Conservation (phyloP, 805 yeast genomes). For the Pichia paraexigua region DNA sequence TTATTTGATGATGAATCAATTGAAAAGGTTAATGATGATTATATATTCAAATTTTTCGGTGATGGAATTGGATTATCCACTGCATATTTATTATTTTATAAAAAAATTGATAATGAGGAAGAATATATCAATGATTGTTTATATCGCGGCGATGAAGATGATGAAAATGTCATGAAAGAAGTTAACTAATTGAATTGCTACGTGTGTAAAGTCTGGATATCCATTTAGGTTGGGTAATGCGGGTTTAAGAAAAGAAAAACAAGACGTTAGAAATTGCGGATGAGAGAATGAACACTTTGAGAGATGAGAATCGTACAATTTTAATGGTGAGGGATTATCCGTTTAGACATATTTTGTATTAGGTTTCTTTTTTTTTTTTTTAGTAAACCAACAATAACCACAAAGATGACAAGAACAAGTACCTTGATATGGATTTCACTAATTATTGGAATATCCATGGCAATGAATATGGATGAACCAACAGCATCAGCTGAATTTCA, state of each 20-base stretch:
- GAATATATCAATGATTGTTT: constrained; percentile 23
- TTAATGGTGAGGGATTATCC: too few relatives aligned
- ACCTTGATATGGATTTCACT: not conserved
- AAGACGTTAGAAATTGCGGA: too few relatives aligned
- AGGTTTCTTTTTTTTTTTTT: too few relatives aligned
- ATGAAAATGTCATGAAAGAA: constrained; percentile 9
- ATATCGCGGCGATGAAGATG: constrained; percentile 24
- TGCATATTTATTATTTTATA: constrained; percentile 84
- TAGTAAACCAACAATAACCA: too few relatives aligned
- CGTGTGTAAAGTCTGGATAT: too few relatives aligned
- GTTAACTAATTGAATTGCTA: too few relatives aligned
- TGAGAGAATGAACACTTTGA: too few relatives aligned
- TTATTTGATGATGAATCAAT: constrained; percentile 94
- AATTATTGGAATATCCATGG: not conserved
- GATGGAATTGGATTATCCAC: constrained; percentile 83
- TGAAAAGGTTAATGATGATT: constrained; percentile 75
- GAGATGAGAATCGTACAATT: too few relatives aligned
- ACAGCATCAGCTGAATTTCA: constrained; percentile 13
- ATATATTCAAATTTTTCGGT: constrained; percentile 81
- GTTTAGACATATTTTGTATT: too few relatives aligned
- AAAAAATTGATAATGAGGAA: constrained; percentile 40
- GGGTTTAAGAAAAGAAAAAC: too few relatives aligned
- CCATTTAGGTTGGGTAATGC: too few relatives aligned
- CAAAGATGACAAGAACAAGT: not conserved
- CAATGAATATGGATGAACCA: constrained; percentile 17